Evolutionary conservation across 2,329 filamentous ascomycete species (phyloP).

Genomic region (Aspergillus alliaceus): DNA sequence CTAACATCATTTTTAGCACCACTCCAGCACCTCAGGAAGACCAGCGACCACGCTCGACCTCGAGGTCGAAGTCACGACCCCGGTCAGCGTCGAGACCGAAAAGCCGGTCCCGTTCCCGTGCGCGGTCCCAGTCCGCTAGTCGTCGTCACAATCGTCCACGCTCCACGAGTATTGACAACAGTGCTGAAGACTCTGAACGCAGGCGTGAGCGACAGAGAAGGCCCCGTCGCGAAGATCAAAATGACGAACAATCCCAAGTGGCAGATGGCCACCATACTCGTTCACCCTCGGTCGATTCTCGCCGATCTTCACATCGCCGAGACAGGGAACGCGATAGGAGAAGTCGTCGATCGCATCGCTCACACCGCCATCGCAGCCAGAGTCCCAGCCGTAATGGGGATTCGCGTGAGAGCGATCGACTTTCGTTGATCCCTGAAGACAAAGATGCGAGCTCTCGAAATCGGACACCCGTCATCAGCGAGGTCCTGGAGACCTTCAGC

Average conservation of each 20-base stretch:
- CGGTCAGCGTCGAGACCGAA: constrained; percentile 30
- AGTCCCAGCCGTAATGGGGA: constrained; percentile 34
- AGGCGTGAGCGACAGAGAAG: constrained; percentile 24
- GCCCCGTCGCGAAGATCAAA: constrained; percentile 43
- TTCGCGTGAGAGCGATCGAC: constrained; percentile 40
- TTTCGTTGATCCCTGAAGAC: constrained; percentile 25
- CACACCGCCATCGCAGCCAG: constrained; percentile 50
- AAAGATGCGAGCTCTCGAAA: constrained; percentile 21
- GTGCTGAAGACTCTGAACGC: constrained; percentile 37
- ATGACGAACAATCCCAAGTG: constrained; percentile 38
- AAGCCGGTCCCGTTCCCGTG: constrained; percentile 38
- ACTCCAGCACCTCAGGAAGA: constrained; percentile 38
- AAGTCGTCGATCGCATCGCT: constrained; percentile 48
- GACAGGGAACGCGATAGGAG: constrained; percentile 58
- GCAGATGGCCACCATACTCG: constrained; percentile 58
- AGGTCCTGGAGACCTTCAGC: constrained; percentile 23
- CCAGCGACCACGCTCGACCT: constrained; percentile 26
- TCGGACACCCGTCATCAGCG: constrained; percentile 20
- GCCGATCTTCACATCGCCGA: constrained; percentile 60
- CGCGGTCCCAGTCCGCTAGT: constrained; percentile 43
- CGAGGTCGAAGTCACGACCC: constrained; percentile 27
- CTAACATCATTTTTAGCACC: constrained; percentile 20
- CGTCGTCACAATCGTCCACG: constrained; percentile 56
- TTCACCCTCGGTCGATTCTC: constrained; percentile 63
- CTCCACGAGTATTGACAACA: constrained; percentile 40